A percentile compares a stretch with the other conserved stretches of the same genome.
phyloP scores from a whole-genome alignment of 2,329 filamentous ascomycete genomes.

The Aureobasidium zeae region DNA sequence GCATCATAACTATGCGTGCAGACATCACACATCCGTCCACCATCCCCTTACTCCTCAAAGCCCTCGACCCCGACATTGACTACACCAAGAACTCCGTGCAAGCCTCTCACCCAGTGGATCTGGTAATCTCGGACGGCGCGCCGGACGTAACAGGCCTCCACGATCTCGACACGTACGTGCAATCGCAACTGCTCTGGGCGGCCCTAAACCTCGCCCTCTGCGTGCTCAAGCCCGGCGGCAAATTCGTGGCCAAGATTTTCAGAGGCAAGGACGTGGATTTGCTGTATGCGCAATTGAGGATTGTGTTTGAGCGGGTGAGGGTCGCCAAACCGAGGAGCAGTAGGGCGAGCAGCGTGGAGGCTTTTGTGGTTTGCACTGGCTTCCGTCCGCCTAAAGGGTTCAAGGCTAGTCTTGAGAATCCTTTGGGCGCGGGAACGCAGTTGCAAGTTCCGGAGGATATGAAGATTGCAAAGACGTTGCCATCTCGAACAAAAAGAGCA shows the following conservation, averaged over 20 bases:
- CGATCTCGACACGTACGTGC: constrained; percentile 96
- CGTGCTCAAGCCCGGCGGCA: constrained; percentile 83
- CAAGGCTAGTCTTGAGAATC: constrained; percentile 64
- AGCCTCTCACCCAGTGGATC: constrained; percentile 70
- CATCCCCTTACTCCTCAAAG: constrained; percentile 75
- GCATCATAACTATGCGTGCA: constrained; percentile 83
- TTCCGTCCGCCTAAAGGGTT: constrained; percentile 74
- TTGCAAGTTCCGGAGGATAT: constrained; percentile 29
- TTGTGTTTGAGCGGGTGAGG: constrained; percentile 78
- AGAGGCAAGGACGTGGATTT: constrained; percentile 90
- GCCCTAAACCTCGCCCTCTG: constrained; percentile 89
- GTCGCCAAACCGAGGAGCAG: constrained; percentile 92
- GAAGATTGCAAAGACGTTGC: constrained; percentile 20
- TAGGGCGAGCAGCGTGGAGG: constrained; percentile 91
- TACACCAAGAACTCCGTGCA: constrained; percentile 30
- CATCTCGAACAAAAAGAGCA: constrained; percentile 28
- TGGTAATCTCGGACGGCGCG: constrained; percentile 90
- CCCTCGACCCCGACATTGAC: constrained; percentile 61
- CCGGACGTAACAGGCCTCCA: constrained; percentile 95
- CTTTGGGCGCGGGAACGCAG: constrained; percentile 55
- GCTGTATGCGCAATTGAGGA: constrained; percentile 84
- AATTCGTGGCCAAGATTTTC: constrained; percentile 98
- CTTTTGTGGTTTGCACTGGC: constrained; percentile 89
- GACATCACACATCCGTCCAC: constrained; percentile 97
- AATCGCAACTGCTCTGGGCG: constrained; percentile 88